Conservation (phyloP, 805 yeast genomes). For the Candida broadrunensis region DNA sequence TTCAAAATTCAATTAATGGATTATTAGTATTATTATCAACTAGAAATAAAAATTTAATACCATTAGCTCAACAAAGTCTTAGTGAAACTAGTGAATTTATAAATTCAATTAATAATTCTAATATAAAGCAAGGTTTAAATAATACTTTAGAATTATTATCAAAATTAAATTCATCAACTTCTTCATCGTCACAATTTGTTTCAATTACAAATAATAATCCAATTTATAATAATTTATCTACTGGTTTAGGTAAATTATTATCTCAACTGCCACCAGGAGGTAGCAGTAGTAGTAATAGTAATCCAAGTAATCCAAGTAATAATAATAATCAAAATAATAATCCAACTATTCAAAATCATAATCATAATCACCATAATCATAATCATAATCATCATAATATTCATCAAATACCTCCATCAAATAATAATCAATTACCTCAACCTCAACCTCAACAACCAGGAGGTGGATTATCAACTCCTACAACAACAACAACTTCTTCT, state of each 20-base stretch:
- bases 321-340: neutral
- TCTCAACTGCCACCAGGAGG: neutral
- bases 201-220: neutral
- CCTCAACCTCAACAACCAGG: conserved; percentile 1
- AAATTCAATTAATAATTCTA: conserved; percentile 5
- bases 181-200: neutral
- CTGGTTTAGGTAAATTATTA: neutral
- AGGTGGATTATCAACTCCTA: conserved; percentile 1
- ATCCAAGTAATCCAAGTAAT: neutral
- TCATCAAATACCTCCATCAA: neutral
- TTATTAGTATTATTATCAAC: conserved; percentile 10
- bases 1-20: conserved; percentile 11
- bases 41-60: conserved; percentile 9
- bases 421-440: neutral
- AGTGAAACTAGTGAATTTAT: conserved; percentile 10
- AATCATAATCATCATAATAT: neutral
- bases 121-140: conserved; percentile 12
- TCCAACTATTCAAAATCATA: conserved; percentile 1
- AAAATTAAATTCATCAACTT: conserved; percentile 8
- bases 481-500: conserved; percentile 1
- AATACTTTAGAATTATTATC: conserved; percentile 15
- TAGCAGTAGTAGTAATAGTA: too few species aligned
- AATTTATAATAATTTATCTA: neutral
- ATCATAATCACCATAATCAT: neutral
- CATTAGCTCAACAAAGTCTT: conserved; percentile 12